These are phyloP conservation scores for Phalaenopsis hybrid DNA, from an alignment of 116 monocot genomes.

Conservation along the genomic window DNA sequence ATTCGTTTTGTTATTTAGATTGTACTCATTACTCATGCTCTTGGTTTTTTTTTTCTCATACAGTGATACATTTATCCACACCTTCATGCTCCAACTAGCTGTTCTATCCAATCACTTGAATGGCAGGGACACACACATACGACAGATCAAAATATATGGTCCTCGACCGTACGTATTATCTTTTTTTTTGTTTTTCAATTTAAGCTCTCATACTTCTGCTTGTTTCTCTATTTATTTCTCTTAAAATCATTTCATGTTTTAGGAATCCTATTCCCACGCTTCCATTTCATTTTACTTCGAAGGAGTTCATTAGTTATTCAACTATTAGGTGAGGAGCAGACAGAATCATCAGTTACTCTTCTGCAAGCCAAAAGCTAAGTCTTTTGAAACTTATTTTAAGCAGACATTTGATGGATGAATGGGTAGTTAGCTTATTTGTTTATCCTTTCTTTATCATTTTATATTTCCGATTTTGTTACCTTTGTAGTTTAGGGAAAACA, in stretches of 20 bases:
- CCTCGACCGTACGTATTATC: conserved; percentile 63
- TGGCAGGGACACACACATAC: conserved; percentile 32
- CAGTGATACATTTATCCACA: conserved; percentile 83
- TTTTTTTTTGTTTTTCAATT: not conserved
- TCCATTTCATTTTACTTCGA: conserved; percentile 91
- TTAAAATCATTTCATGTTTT: conserved; percentile 12
- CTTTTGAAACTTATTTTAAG: not conserved
- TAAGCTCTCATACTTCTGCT: not conserved
- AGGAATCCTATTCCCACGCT: conserved; percentile 93
- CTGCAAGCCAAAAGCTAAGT: not conserved
- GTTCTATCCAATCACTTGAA: conserved; percentile 22
- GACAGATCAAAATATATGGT: conserved; percentile 89
- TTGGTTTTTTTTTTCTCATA: conserved; percentile 16
- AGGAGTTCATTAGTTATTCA: conserved; percentile 66
- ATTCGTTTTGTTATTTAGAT: not conserved
- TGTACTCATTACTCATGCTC: not conserved
- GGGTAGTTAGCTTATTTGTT: not conserved
- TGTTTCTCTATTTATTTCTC: not conserved
- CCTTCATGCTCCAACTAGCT: conserved; percentile 73
- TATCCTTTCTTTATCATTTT: not conserved
- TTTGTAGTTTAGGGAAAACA: not conserved
- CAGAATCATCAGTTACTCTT: not conserved
- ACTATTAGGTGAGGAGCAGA: conserved; percentile 43
- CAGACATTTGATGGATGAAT: not conserved
- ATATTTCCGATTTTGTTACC: not conserved